A percentile compares a stretch with the other conserved stretches of the same genome.
phyloP scores from a whole-genome alignment of 345 rosid genomes.

The Eutrema heterophyllum region DNA sequence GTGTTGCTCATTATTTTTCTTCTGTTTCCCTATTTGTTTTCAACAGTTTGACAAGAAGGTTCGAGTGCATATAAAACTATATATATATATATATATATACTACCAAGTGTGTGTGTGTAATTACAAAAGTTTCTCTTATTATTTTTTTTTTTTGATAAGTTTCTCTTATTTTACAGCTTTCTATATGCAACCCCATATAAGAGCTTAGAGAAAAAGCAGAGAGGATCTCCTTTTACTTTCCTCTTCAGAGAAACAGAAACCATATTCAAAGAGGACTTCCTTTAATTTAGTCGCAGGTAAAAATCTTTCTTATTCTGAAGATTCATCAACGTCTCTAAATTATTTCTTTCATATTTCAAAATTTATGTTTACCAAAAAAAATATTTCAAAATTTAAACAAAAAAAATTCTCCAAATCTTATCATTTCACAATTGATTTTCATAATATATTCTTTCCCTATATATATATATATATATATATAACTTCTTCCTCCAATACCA shows the following conservation, averaged over 20 bases:
- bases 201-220: slow-evolving; percentile 25
- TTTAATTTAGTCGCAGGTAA: slow-evolving; percentile 10
- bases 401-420: background rate
- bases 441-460: background rate
- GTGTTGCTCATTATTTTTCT: background rate
- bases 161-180: slow-evolving; percentile 26
- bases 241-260: slow-evolving; percentile 18
- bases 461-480: background rate
- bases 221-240: slow-evolving; percentile 16
- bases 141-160: too few relatives aligned
- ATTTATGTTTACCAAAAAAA: background rate
- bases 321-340: background rate
- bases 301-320: slow-evolving; percentile 13
- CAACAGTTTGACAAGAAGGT: slow-evolving; percentile 31
- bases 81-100: background rate
- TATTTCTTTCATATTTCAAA: slow-evolving; percentile 1
- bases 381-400: too few relatives aligned
- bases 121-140: too few relatives aligned
- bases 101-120: background rate
- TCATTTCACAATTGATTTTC: slow-evolving; percentile 5
- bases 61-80: slow-evolving; percentile 3
- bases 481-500: background rate
- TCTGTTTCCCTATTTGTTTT: slow-evolving; percentile 8
- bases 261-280: slow-evolving; percentile 6
- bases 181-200: slow-evolving; percentile 15